Evolutionary conservation across 306 rosid genomes (phyloP).

Genomic region (Prosopis cineraria): DNA sequence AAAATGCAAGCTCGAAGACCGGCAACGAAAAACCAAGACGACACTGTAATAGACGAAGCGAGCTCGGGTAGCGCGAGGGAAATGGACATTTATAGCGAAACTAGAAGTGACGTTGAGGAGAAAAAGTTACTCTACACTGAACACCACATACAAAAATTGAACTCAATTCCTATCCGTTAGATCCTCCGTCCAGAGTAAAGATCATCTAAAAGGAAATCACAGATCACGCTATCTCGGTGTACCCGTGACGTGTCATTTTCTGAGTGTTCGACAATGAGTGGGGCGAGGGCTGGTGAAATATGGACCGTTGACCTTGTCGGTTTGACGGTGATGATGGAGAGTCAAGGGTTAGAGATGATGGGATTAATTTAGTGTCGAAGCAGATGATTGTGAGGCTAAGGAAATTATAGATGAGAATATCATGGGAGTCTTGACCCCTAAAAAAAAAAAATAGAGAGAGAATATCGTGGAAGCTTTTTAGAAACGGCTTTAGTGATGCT

Average conservation of each 20-base stretch:
- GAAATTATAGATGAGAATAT: constrained; percentile 18
- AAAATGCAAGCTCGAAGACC: no score
- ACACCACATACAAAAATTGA: not conserved
- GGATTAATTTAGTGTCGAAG: not conserved
- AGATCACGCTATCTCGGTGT: not conserved
- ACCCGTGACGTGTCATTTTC: not conserved
- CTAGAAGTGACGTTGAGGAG: not conserved
- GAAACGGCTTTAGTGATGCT: constrained; percentile 39
- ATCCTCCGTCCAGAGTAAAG: not conserved
- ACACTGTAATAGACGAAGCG: not conserved
- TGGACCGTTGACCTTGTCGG: constrained; percentile 19
- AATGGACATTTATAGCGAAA: constrained; percentile 38
- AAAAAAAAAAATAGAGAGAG: not conserved
- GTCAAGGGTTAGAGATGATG: not conserved
- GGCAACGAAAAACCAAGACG: not conserved
- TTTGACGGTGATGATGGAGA: not conserved
- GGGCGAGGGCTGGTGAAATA: not conserved
- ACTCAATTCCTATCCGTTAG: not conserved
- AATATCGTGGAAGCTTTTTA: constrained; percentile 22
- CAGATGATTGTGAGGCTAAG: constrained; percentile 21
- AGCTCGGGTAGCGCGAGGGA: constrained; percentile 16
- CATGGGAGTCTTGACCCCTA: not conserved
- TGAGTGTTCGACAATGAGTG: not conserved
- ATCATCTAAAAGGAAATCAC: not conserved
- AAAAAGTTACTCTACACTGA: not conserved